Evolutionary conservation across 495 filamentous ascomycete genomes (phyloP).

Genomic region (Platismatia glauca): DNA sequence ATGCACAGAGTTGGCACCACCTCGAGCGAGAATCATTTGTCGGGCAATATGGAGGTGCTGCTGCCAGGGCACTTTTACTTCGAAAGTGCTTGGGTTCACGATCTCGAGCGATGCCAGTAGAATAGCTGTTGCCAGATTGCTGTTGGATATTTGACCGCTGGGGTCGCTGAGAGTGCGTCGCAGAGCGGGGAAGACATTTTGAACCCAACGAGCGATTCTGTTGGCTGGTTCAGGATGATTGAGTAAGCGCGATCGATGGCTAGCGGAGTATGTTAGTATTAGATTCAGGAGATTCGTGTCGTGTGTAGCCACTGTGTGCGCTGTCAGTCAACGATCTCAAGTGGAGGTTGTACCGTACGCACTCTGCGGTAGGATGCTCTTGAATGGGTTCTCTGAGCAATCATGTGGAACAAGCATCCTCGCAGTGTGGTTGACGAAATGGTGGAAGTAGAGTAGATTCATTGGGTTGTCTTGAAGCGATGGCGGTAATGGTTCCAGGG

Average conservation of each 20-base stretch:
- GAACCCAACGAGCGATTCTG: constrained; percentile 70
- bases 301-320: constrained; percentile 50
- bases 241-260: constrained; percentile 64
- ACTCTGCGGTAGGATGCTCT: constrained; percentile 60
- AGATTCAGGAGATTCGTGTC: constrained; percentile 65
- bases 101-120: constrained; percentile 84
- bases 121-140: constrained; percentile 73
- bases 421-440: constrained; percentile 74
- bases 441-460: constrained; percentile 69
- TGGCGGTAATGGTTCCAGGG: constrained; percentile 56
- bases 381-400: constrained; percentile 64
- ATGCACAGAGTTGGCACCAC: constrained; percentile 48
- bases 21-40: constrained; percentile 62
- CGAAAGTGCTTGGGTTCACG: constrained; percentile 70
- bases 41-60: constrained; percentile 68
- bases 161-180: constrained; percentile 58
- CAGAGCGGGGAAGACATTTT: constrained; percentile 68
- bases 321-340: constrained; percentile 1
- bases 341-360: constrained; percentile 27
- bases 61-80: constrained; percentile 54
- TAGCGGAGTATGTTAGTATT: constrained; percentile 73
- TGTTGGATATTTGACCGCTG: constrained; percentile 51
- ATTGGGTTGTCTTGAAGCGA: constrained; percentile 65
- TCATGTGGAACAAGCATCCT: constrained; percentile 68
- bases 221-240: constrained; percentile 51